These are phyloP conservation scores for Backusella luteola DNA, from an alignment of 192 early-diverging fungal species.

Conservation along the genomic window DNA sequence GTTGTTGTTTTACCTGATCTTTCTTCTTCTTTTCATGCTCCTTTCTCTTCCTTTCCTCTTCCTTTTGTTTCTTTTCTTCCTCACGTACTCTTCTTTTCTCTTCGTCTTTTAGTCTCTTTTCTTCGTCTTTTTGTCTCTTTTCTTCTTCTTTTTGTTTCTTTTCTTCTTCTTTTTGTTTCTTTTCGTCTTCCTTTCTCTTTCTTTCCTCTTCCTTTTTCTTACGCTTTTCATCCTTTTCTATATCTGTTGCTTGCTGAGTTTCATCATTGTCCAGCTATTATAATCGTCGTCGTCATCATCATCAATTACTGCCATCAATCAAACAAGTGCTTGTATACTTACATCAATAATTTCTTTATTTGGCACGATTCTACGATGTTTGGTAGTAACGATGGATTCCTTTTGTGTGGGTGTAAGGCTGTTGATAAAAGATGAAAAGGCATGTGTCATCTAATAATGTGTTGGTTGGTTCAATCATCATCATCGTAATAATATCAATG, in stretches of 20 bases:
- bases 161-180: slow-evolving; percentile 5
- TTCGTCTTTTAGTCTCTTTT: slow-evolving; percentile 36
- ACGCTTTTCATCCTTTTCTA: background rate
- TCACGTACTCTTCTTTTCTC: slow-evolving; percentile 28
- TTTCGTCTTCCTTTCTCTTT: slow-evolving; percentile 16
- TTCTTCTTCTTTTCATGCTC: slow-evolving; percentile 36
- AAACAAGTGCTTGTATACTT: background rate
- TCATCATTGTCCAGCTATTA: slow-evolving; percentile 1
- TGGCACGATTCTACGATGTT: background rate
- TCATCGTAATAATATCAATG: background rate
- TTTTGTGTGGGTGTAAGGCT: slow-evolving; percentile 1
- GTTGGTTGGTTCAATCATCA: background rate
- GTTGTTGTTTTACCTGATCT: background rate
- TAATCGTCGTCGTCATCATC: background rate
- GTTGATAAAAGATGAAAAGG: slow-evolving; percentile 2
- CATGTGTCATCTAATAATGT: slow-evolving; percentile 15
- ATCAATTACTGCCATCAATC: background rate
- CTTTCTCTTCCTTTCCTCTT: slow-evolving; percentile 43
- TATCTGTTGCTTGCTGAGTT: slow-evolving; percentile 12
- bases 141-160: slow-evolving; percentile 15
- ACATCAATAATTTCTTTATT: background rate
- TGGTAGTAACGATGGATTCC: slow-evolving; percentile 10
- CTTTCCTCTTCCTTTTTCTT: slow-evolving; percentile 13
- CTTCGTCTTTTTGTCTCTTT: slow-evolving; percentile 33
- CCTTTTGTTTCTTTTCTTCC: slow-evolving; percentile 37